Evolutionary conservation across 192 early-diverging fungal genomes (phyloP).

Genomic region (Dissophora globulifera): DNA sequence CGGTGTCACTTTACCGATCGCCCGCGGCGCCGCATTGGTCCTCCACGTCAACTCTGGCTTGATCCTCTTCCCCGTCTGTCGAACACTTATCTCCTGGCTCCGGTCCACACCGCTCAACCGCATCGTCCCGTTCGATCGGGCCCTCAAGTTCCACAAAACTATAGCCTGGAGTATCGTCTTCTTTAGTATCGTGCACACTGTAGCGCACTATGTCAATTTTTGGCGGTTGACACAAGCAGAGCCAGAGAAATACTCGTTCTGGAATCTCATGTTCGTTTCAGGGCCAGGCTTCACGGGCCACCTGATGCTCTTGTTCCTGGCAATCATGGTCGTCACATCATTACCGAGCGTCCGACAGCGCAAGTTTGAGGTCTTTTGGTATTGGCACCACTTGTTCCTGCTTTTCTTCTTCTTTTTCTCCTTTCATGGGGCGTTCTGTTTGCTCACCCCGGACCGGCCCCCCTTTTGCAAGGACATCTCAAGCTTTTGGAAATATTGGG

Average conservation of each 20-base stretch:
- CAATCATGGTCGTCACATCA: slow-evolving; percentile 69
- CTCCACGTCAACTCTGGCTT: slow-evolving; percentile 78
- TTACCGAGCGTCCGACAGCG: slow-evolving; percentile 61
- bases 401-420: slow-evolving; percentile 72
- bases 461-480: slow-evolving; percentile 56
- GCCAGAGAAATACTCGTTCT: slow-evolving; percentile 33
- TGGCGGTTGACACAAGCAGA: slow-evolving; percentile 24
- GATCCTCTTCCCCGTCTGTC: slow-evolving; percentile 85
- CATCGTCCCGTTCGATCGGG: slow-evolving; percentile 74
- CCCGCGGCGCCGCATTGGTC: slow-evolving; percentile 68
- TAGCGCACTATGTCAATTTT: slow-evolving; percentile 70
- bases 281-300: slow-evolving; percentile 75
- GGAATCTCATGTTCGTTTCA: slow-evolving; percentile 48
- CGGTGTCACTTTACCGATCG: slow-evolving; percentile 63
- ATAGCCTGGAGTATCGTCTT: slow-evolving; percentile 72
- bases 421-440: slow-evolving; percentile 70
- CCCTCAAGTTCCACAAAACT: slow-evolving; percentile 78
- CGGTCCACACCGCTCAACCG: slow-evolving; percentile 65
- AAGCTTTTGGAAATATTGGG: slow-evolving; percentile 69
- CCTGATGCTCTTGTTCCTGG: slow-evolving; percentile 65
- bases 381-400: slow-evolving; percentile 79
- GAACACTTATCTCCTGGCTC: slow-evolving; percentile 70
- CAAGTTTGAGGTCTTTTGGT: slow-evolving; percentile 83
- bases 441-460: slow-evolving; percentile 55
- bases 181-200: slow-evolving; percentile 68